Conservation (phyloP, 2,329 filamentous ascomycete species). For the Colletotrichum eremochloae region DNA sequence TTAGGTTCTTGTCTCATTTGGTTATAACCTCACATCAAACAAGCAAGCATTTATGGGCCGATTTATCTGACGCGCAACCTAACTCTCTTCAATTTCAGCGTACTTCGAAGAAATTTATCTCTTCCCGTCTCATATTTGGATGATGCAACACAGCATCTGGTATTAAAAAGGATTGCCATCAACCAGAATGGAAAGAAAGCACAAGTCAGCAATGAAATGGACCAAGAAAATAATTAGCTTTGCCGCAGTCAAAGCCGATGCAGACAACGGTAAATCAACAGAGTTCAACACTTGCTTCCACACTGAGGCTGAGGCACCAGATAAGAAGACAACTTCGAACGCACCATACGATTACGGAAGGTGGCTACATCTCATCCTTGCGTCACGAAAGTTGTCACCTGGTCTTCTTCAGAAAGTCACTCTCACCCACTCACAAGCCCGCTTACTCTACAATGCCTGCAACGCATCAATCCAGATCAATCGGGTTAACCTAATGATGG, state of each 20-base stretch:
- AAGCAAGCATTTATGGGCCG: too few species aligned
- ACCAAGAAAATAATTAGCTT: neutral
- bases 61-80: too few species aligned
- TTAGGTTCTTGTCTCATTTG: too few species aligned
- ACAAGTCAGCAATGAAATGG: neutral
- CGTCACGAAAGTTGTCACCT: conserved; percentile 48
- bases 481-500: conserved; percentile 48
- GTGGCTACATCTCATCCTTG: conserved; percentile 57
- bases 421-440: conserved; percentile 48
- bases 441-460: conserved; percentile 47
- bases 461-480: conserved; percentile 51
- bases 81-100: too few species aligned
- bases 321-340: neutral
- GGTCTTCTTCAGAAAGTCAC: conserved; percentile 48
- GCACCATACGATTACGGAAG: conserved; percentile 38
- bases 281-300: neutral
- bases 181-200: too few species aligned
- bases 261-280: neutral
- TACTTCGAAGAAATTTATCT: too few species aligned
- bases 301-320: neutral
- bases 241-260: neutral
- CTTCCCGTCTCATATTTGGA: too few species aligned
- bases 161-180: too few species aligned
- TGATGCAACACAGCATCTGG: too few species aligned
- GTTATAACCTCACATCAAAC: too few species aligned